A percentile compares a stretch with the other conserved stretches of the same genome.
These are phyloP conservation scores for Chrysosporium keratinophilum DNA, from an alignment of 2,329 filamentous ascomycete species.

Conservation along the genomic window DNA sequence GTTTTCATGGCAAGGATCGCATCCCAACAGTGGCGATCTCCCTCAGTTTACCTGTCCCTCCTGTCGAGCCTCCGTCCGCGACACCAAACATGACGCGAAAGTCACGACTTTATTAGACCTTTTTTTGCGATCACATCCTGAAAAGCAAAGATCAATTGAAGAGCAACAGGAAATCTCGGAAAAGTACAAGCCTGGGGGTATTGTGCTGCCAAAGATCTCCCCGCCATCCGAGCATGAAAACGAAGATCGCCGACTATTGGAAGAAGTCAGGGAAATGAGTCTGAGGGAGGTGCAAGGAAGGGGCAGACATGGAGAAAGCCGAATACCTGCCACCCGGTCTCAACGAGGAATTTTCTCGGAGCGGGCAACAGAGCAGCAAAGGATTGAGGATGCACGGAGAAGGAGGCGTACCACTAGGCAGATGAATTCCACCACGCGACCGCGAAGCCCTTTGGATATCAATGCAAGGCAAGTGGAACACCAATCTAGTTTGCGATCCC, in stretches of 20 bases:
- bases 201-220: conserved; percentile 53
- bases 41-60: conserved; percentile 77
- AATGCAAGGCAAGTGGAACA: conserved; percentile 61
- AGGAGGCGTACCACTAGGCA: conserved; percentile 23
- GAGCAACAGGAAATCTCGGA: conserved; percentile 68
- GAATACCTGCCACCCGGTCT: conserved; percentile 23
- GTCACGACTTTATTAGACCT: conserved; percentile 85
- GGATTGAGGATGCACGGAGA: conserved; percentile 28
- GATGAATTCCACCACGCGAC: conserved; percentile 17
- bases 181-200: conserved; percentile 72
- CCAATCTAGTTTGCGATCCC: conserved; percentile 74
- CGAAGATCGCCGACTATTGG: conserved; percentile 58
- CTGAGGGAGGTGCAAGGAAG: conserved; percentile 40
- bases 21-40: conserved; percentile 35
- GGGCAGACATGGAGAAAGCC: conserved; percentile 16
- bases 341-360: conserved; percentile 29
- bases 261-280: conserved; percentile 63
- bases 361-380: conserved; percentile 29
- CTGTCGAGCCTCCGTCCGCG: conserved; percentile 76
- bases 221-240: conserved; percentile 46
- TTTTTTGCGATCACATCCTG: conserved; percentile 69
- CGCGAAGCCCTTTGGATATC: conserved; percentile 19
- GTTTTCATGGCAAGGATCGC: conserved; percentile 71
- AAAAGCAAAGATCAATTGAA: conserved; percentile 54
- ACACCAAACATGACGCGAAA: conserved; percentile 80